Percentiles rank a stretch among this genome's conserved stretches.
phyloP scores from a whole-genome alignment of 345 rosid genomes.

The Euphorbia peplus region DNA sequence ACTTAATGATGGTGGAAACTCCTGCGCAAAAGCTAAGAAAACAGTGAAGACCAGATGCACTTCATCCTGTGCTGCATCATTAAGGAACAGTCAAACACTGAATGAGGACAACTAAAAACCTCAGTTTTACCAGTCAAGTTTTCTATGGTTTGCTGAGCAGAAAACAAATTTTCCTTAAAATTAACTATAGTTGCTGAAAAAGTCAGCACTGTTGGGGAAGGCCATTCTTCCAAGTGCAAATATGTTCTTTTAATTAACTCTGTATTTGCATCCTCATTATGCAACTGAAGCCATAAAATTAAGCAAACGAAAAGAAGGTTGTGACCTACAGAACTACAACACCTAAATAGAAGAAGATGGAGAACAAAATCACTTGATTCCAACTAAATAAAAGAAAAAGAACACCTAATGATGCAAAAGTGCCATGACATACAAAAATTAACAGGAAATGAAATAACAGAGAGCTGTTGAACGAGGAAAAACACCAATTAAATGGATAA shows the following conservation, averaged over 20 bases:
- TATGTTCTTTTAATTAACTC: not conserved
- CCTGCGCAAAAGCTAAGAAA: not conserved
- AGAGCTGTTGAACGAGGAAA: not conserved
- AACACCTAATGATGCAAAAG: not conserved
- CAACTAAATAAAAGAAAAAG: not conserved
- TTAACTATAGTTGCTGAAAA: not conserved
- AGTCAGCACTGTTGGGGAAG: not conserved
- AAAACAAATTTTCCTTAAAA: not conserved
- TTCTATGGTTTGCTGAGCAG: not conserved
- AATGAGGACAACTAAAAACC: not conserved
- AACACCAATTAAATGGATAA: not conserved
- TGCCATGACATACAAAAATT: not conserved
- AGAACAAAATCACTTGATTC: not conserved
- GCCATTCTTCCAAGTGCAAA: no score
- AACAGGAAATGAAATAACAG: not conserved
- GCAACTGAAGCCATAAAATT: not conserved
- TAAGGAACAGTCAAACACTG: not conserved
- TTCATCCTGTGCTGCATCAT: not conserved
- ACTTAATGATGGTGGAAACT: not conserved
- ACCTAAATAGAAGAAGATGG: not conserved
- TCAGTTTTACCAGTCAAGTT: not conserved
- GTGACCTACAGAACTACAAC: not conserved
- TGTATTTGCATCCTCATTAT: not conserved
- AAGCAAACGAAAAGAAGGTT: not conserved
- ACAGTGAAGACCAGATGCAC: not conserved